Conservation (phyloP, 164 flowering plant genomes). For the Brasenia schreberi region DNA sequence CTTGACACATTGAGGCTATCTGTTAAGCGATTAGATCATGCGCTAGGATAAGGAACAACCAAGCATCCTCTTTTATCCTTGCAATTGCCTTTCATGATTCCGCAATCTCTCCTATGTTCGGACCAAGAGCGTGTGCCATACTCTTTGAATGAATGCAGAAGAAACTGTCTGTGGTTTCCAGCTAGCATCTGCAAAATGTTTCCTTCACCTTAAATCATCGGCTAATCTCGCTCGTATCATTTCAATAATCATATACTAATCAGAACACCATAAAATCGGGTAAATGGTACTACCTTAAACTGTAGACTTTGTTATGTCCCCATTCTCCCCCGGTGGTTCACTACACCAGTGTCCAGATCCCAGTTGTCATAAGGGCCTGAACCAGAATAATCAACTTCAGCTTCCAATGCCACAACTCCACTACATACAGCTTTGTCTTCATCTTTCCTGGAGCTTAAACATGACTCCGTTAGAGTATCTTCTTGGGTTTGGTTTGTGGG, state of each 20-base stretch:
- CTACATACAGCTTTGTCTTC: slow-evolving; percentile 26
- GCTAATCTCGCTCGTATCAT: too few species aligned
- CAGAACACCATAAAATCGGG: background rate
- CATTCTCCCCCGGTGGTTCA: background rate
- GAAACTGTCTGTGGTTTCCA: too few species aligned
- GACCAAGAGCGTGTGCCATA: slow-evolving; percentile 20
- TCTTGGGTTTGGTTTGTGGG: slow-evolving; percentile 14
- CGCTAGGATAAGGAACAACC: slow-evolving; percentile 52
- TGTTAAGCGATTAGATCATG: slow-evolving; percentile 48
- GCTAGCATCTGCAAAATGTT: too few species aligned
- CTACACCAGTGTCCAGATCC: slow-evolving; percentile 18
- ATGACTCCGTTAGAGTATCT: slow-evolving; percentile 17
- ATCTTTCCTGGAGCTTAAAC: slow-evolving; percentile 18
- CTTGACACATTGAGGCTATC: too few species aligned
- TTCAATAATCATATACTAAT: too few species aligned
- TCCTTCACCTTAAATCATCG: too few species aligned
- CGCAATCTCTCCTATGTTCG: background rate
- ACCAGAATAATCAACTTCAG: slow-evolving; percentile 34
- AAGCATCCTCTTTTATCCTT: slow-evolving; percentile 41
- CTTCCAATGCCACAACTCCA: slow-evolving; percentile 41
- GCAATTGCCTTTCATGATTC: slow-evolving; percentile 32
- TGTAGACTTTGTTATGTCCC: background rate
- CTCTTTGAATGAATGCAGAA: slow-evolving; percentile 30
- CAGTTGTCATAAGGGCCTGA: slow-evolving; percentile 28
- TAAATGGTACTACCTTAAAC: background rate